These are phyloP conservation scores for Termitomyces sp. DNA, from an alignment of 768 basidiomycete genomes.

Conservation along the genomic window DNA sequence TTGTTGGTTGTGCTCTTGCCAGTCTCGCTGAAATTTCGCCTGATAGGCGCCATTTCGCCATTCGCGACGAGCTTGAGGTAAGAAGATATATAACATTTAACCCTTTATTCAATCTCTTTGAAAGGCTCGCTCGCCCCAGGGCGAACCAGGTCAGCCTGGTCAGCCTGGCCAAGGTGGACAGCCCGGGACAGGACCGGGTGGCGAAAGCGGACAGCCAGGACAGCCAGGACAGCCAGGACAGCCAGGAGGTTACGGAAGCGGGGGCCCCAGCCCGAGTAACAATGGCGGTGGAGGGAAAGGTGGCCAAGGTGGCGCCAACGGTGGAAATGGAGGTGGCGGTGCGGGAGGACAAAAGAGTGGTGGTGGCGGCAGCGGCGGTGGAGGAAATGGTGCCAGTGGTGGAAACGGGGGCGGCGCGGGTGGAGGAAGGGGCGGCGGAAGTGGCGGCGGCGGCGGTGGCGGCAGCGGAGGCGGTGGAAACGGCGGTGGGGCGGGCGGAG, in stretches of 20 bases:
- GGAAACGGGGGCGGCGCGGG: slow-evolving; percentile 1
- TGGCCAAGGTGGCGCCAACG: neutral
- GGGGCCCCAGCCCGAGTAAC: neutral
- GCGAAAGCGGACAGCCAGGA: slow-evolving; percentile 7
- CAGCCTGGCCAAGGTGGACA: slow-evolving; percentile 8
- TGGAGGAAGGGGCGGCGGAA: neutral
- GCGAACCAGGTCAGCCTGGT: slow-evolving; percentile 8
- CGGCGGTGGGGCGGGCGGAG: neutral
- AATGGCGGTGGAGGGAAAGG: slow-evolving; percentile 5
- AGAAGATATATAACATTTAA: neutral
- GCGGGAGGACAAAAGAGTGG: neutral
- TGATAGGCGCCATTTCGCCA: neutral
- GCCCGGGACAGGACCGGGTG: neutral
- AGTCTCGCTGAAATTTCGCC: neutral
- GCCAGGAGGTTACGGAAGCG: slow-evolving; percentile 5
- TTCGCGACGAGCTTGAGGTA: neutral
- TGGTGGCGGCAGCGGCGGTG: neutral
- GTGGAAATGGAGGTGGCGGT: slow-evolving; percentile 4
- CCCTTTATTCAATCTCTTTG: too few relatives aligned
- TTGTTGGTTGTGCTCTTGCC: slow-evolving; percentile 8
- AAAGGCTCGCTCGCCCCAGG: slow-evolving; percentile 6
- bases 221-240: slow-evolving; percentile 12
- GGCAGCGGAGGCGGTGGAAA: neutral
- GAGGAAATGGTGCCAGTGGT: neutral
- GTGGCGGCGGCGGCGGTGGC: neutral